Conservation (phyloP, 1,284 basidiomycete species). For the Porodaedalea pini region DNA sequence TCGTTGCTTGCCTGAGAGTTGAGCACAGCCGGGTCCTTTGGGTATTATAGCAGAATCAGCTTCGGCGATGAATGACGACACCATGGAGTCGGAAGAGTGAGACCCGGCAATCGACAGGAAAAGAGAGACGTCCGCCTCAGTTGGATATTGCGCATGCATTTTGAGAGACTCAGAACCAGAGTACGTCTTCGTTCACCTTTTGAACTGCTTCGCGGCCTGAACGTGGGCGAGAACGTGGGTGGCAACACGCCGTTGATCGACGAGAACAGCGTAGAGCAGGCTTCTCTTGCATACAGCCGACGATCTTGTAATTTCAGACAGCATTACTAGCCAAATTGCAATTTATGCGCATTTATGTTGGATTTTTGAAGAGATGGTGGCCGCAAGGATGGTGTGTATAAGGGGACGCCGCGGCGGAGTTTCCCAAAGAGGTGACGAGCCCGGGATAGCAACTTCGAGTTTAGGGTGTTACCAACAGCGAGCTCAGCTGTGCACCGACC, state of each 20-base stretch:
- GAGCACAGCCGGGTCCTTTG: background rate
- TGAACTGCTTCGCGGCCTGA: background rate
- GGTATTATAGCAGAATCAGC: background rate
- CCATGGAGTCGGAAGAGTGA: background rate
- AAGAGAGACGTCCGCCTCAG: background rate
- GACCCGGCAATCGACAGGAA: background rate
- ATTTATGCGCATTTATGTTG: background rate
- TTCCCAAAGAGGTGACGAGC: background rate
- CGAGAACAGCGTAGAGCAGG: background rate
- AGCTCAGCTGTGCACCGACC: conserved; percentile 3
- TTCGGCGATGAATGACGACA: background rate
- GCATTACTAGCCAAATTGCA: too few species aligned
- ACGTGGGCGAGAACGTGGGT: conserved; percentile 4
- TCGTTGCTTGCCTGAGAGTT: background rate
- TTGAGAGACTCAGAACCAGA: too few species aligned
- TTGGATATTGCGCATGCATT: background rate
- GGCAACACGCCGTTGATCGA: conserved; percentile 3
- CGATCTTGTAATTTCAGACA: background rate
- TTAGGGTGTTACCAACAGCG: conserved; percentile 3
- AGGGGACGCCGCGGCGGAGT: background rate
- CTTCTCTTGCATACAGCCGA: background rate
- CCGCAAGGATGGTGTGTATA: background rate
- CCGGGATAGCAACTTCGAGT: background rate
- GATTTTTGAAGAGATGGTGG: too few species aligned
- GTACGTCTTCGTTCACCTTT: background rate